Evolutionary conservation across 2,329 filamentous ascomycete genomes (phyloP), one percentile per base, ranked within the genome.

Genomic region (Paracorniculantispora psalliotae): DNA sequence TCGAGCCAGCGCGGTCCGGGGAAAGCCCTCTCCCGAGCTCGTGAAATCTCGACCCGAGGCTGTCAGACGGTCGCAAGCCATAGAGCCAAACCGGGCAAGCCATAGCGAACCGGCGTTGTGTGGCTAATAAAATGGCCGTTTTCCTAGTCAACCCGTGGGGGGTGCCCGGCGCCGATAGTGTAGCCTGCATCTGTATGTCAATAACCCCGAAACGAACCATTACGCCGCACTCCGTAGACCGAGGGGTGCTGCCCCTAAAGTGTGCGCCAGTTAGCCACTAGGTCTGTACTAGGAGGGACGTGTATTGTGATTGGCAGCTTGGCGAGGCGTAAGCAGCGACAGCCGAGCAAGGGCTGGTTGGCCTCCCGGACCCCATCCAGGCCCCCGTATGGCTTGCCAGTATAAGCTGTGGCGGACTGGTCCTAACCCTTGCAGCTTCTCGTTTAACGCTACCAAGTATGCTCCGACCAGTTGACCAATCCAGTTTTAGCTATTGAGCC

Each of bases 281-380:
- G 41, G 52, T 35, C 19, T 12, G 52, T 26, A 33, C 19, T 15
- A 30, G 10, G n/a, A 33, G 41, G 5, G 30, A n/a, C 30, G n/a
- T 17, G 30, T 33, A 10, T 19, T 23, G n/a, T 57, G 44, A 50
- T 57, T 57, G 54, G 44, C 54, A 49, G 46, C 54, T 57, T 35
- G 54, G 46, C 35, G 12, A 44, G 35, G 19, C 25, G 37, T 44
- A 35, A 57, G 46, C 55, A 57, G 55, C 55, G 55, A 57, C 55
- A 57, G 55, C 55, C 55, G 55, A 50, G 55, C 55, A 28, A 28
- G 41, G 28, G 30, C 30, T 15, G 12, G 13, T 47, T 26, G 26
- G 26, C n/a, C 33, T 28, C n/a, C 12, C 13, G 15, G 25, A 13
- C 44, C 7, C 26, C 33, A 37, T 57, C 44, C 54, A 49, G 37